These are phyloP conservation scores for Pseudogymnoascus verrucosus DNA, from an alignment of 2,329 filamentous ascomycete genomes.

Conservation along the genomic window DNA sequence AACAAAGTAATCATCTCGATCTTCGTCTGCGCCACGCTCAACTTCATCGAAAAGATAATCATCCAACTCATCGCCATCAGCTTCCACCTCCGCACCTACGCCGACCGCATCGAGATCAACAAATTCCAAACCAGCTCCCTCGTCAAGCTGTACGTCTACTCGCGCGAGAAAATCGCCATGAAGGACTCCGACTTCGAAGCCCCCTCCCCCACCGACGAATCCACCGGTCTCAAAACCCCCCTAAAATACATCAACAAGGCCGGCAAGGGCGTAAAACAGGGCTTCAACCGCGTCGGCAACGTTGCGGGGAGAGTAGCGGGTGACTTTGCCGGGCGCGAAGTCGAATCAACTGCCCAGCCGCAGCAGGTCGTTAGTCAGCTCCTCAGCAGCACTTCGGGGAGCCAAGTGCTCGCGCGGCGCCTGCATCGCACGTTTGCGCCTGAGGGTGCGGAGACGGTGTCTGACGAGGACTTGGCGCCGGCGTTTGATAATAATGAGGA, in stretches of 20 bases:
- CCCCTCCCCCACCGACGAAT: conserved; percentile 36
- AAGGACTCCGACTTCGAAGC: conserved; percentile 71
- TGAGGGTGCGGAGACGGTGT: conserved; percentile 68
- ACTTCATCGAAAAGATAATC: conserved; percentile 84
- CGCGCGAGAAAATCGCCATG: conserved; percentile 55
- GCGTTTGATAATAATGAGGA: conserved; percentile 81
- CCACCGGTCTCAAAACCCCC: conserved; percentile 46
- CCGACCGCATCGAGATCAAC: conserved; percentile 83
- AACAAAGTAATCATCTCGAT: conserved; percentile 81
- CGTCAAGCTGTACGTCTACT: conserved; percentile 56
- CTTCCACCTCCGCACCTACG: conserved; percentile 86
- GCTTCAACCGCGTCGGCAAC: conserved; percentile 72
- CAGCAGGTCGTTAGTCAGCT: conserved; percentile 77
- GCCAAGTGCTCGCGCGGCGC: conserved; percentile 78
- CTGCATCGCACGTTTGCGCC: conserved; percentile 78
- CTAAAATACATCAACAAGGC: conserved; percentile 60
- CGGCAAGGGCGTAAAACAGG: conserved; percentile 66
- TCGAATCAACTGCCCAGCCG: conserved; percentile 65
- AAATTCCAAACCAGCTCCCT: conserved; percentile 74
- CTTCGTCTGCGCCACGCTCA: conserved; percentile 73
- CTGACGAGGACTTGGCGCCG: conserved; percentile 65
- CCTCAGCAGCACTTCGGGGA: conserved; percentile 61
- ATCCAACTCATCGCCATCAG: conserved; percentile 92
- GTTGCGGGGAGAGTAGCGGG: conserved; percentile 80
- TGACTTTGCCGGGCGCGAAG: conserved; percentile 74